Evolutionary conservation across 495 filamentous ascomycete species (phyloP).

Genomic region (Lentithecium fluviatile): DNA sequence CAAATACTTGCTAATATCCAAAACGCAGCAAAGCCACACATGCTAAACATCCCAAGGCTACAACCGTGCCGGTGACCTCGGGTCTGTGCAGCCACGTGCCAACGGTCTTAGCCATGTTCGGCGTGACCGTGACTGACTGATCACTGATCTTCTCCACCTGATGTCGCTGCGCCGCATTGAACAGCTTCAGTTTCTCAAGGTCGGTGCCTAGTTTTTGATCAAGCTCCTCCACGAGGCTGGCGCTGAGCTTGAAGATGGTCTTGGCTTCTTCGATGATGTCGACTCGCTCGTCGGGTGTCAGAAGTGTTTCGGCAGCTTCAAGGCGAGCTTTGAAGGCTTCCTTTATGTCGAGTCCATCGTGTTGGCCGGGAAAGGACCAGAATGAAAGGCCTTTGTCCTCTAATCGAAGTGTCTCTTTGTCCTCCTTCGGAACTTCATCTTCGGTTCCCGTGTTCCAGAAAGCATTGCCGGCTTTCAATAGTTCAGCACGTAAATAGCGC

Average conservation of each 20-base stretch:
- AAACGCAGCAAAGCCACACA: conserved; percentile 15
- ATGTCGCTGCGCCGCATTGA: conserved; percentile 5
- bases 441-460: conserved; percentile 45
- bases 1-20: conserved; percentile 1
- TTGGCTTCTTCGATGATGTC: conserved; percentile 52
- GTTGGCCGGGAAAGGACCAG: conserved; percentile 38
- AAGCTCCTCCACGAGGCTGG: conserved; percentile 45
- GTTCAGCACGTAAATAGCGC: conserved; percentile 50
- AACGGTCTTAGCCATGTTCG: neutral
- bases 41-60: conserved; percentile 26
- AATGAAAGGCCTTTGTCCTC: conserved; percentile 36
- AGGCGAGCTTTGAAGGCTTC: conserved; percentile 45
- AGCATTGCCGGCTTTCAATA: conserved; percentile 45
- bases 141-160: conserved; percentile 5
- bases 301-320: conserved; percentile 41
- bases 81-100: conserved; percentile 24
- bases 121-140: neutral
- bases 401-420: neutral
- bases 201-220: conserved; percentile 34
- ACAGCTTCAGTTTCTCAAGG: conserved; percentile 1
- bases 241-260: conserved; percentile 46
- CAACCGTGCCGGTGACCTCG: conserved; percentile 21
- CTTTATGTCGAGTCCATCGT: conserved; percentile 47
- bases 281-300: conserved; percentile 47
- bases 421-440: neutral